phyloP scores from a whole-genome alignment of 179 eudicot genomes.

The Nepenthes alata region DNA sequence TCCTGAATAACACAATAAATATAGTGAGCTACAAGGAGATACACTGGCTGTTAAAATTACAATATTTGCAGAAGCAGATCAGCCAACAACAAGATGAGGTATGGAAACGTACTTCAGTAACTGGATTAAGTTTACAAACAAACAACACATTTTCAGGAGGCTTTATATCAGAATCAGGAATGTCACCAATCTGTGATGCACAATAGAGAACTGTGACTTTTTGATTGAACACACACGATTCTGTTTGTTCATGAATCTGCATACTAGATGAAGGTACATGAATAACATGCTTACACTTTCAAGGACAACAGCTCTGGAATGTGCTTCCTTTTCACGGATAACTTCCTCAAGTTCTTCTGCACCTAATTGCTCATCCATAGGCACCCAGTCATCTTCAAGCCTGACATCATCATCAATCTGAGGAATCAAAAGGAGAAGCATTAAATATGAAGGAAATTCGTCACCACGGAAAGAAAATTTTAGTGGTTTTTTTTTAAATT shows the following conservation, averaged over 20 bases:
- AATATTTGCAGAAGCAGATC: not conserved
- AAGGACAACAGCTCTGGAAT: conserved; percentile 88
- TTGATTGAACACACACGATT: not conserved
- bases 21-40: not conserved
- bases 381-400: conserved; percentile 98
- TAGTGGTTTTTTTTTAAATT: too few relatives aligned
- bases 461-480: too few relatives aligned
- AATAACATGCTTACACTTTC: conserved; percentile 53
- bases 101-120: conserved; percentile 62
- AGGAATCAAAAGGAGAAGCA: not conserved
- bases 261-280: not conserved
- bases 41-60: not conserved
- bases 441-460: too few relatives aligned
- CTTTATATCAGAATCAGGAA: conserved; percentile 90
- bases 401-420: conserved; percentile 81
- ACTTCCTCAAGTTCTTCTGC: conserved; percentile 70
- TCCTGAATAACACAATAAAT: conserved; percentile 39
- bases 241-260: not conserved
- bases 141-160: conserved; percentile 92
- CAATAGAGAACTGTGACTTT: conserved; percentile 1
- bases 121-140: conserved; percentile 95
- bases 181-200: conserved; percentile 73
- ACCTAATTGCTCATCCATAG: conserved; percentile 73
- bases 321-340: conserved; percentile 75
- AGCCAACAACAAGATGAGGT: not conserved